Conservation (phyloP, 495 filamentous ascomycete species). For the Apiosordaria backusii region DNA sequence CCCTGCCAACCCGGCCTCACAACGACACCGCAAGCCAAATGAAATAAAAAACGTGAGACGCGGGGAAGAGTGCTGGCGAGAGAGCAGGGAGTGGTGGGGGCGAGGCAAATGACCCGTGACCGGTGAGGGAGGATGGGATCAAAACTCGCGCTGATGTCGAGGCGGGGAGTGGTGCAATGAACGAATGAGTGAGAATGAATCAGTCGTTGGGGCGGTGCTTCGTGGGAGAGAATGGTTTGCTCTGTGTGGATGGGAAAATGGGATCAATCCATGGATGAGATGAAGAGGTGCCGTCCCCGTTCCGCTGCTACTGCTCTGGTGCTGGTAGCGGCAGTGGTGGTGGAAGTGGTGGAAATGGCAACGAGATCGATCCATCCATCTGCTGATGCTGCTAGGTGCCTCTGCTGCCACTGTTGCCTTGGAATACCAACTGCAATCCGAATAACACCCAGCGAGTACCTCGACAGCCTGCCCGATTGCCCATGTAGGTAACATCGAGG, state of each 20-base stretch:
- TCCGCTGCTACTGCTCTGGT: conserved; percentile 7
- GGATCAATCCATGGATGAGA: neutral
- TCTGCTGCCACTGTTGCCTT: neutral
- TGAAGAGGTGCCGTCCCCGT: conserved; percentile 5
- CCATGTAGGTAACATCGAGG: conserved; percentile 12
- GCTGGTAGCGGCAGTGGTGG: conserved; percentile 1
- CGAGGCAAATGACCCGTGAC: conserved; percentile 14
- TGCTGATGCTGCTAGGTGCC: neutral
- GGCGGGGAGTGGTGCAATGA: conserved; percentile 2
- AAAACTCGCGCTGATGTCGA: neutral
- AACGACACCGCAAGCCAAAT: neutral
- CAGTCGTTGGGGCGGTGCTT: neutral
- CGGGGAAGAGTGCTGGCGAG: conserved; percentile 6
- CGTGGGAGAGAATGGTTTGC: conserved; percentile 12
- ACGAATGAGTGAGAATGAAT: conserved; percentile 6
- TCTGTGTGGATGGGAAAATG: conserved; percentile 7
- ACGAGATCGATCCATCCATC: conserved; percentile 1
- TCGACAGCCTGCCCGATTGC: conserved; percentile 7
- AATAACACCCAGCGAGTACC: conserved; percentile 10
- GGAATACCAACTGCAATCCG: neutral
- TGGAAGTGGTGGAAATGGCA: neutral
- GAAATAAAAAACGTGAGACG: conserved; percentile 11
- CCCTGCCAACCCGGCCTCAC: conserved; percentile 13
- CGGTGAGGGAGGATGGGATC: conserved; percentile 8
- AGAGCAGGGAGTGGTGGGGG: conserved; percentile 14